phyloP scores from a whole-genome alignment of 129 eudicot species.

The Lactuca saligna region DNA sequence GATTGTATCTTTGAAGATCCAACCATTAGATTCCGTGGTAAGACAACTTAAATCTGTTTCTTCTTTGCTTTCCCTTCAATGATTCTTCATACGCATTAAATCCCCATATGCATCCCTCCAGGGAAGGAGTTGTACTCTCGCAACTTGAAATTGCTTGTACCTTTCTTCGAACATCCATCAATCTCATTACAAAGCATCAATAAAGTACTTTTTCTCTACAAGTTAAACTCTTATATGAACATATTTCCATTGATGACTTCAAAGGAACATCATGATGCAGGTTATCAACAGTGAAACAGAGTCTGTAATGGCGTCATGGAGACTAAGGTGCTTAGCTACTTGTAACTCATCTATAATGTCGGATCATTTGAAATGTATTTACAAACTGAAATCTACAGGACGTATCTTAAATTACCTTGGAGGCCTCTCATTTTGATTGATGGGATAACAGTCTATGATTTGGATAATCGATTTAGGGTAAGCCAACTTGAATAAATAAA shows the following conservation, averaged over 20 bases:
- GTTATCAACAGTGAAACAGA: constrained; percentile 38
- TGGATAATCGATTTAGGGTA: constrained; percentile 53
- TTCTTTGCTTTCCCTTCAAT: constrained; percentile 1
- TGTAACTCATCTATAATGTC: not conserved
- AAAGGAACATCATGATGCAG: constrained; percentile 41
- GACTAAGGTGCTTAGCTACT: constrained; percentile 50
- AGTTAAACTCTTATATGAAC: not conserved
- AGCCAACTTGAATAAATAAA: constrained; percentile 13
- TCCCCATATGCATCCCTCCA: constrained; percentile 32
- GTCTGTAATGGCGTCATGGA: constrained; percentile 74
- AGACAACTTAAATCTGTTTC: constrained; percentile 10
- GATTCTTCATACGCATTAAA: not conserved
- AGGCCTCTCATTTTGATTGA: constrained; percentile 70
- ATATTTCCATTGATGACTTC: constrained; percentile 1
- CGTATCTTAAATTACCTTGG: constrained; percentile 94
- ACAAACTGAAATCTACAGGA: constrained; percentile 49
- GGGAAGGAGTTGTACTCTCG: constrained; percentile 87
- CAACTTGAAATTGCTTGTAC: constrained; percentile 83
- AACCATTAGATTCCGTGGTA: constrained; percentile 80
- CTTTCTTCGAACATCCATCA: constrained; percentile 84
- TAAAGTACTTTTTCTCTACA: constrained; percentile 48
- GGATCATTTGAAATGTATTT: not conserved
- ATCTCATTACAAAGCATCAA: constrained; percentile 56
- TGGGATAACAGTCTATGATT: constrained; percentile 76
- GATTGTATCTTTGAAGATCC: constrained; percentile 96